Percentiles rank a stretch among this genome's conserved stretches.
phyloP scores from a whole-genome alignment of 352 stramenopile genomes.

The Achlya hypogyna region DNA sequence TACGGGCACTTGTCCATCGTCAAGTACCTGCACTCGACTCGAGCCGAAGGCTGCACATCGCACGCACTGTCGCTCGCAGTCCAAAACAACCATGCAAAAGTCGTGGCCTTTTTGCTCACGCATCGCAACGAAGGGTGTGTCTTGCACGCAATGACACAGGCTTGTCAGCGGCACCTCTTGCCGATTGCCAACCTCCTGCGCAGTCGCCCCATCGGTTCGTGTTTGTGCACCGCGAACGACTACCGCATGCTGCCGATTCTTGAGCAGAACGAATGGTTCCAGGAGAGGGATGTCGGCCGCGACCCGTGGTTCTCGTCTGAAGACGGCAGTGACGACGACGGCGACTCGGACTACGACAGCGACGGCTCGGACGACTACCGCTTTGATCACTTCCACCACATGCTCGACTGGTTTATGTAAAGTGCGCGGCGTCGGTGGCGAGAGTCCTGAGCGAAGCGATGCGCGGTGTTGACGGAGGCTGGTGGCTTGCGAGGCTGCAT shows the following conservation, averaged over 20 bases:
- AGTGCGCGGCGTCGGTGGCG: too few relatives aligned
- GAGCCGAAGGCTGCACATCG: slow-evolving; percentile 16
- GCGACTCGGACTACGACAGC: neutral
- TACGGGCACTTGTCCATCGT: slow-evolving; percentile 24
- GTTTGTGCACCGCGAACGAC: neutral
- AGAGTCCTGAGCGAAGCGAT: too few relatives aligned
- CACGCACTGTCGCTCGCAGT: neutral
- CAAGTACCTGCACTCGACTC: slow-evolving; percentile 21
- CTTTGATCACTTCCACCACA: neutral
- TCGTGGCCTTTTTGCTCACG: neutral
- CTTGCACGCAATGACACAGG: neutral
- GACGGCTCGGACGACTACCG: neutral
- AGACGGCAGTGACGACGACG: neutral
- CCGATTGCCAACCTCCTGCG: neutral
- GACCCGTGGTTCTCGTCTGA: neutral
- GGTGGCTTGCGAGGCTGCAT: too few relatives aligned
- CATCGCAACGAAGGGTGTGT: neutral
- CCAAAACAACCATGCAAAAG: neutral
- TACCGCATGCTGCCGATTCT: neutral
- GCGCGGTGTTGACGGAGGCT: too few relatives aligned
- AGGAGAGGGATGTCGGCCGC: neutral
- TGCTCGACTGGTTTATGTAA: neutral
- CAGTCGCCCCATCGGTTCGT: neutral
- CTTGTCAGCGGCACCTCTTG: neutral
- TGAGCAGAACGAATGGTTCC: neutral